Evolutionary conservation across 202 grass and related monocot genomes (phyloP).

Genomic region (Elaeis oleifera): DNA sequence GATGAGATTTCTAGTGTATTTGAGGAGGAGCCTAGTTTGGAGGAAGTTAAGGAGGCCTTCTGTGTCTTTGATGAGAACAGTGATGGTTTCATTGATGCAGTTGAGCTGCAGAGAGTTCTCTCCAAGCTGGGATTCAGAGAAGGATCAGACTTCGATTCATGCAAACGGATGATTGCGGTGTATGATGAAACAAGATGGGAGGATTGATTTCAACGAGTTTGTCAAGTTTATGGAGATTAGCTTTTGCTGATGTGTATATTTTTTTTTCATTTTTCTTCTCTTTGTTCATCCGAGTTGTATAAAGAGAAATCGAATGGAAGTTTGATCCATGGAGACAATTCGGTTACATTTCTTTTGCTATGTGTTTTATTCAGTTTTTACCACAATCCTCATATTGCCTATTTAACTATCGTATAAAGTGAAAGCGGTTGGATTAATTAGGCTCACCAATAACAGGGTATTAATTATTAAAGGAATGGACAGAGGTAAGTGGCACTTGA

Average conservation of each 20-base stretch:
- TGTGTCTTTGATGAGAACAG: constrained; percentile 42
- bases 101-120: constrained; percentile 42
- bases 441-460: too few relatives aligned
- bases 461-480: too few relatives aligned
- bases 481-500: too few relatives aligned
- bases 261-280: background rate
- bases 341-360: too few relatives aligned
- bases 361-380: too few relatives aligned
- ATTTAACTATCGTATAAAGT: too few relatives aligned
- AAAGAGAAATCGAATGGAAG: too few relatives aligned
- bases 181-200: constrained; percentile 15
- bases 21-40: constrained; percentile 62
- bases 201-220: constrained; percentile 54
- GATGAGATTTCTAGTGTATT: constrained; percentile 35
- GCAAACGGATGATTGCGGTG: constrained; percentile 40
- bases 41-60: constrained; percentile 51
- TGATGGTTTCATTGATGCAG: constrained; percentile 60
- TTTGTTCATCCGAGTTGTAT: too few relatives aligned
- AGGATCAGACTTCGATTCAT: constrained; percentile 23
- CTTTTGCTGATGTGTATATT: constrained; percentile 20
- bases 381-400: too few relatives aligned
- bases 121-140: constrained; percentile 37
- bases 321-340: too few relatives aligned
- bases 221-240: constrained; percentile 47
- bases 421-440: too few relatives aligned